phyloP scores from a whole-genome alignment of 2,329 filamentous ascomycete species.

The Sclerotinia trifoliorum region DNA sequence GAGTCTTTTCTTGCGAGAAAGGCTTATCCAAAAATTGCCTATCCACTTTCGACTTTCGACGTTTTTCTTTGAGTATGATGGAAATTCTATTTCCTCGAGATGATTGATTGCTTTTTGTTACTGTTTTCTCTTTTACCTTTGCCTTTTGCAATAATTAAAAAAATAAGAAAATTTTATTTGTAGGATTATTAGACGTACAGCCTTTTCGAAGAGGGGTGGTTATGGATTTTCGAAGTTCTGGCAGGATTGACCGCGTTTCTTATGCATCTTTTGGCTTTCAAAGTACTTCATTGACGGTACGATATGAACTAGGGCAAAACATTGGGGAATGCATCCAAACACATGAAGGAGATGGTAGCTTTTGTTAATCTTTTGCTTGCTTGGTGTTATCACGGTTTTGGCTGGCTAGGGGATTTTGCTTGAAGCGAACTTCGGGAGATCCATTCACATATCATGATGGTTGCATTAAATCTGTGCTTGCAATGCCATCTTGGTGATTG shows the following conservation, averaged over 20 bases:
- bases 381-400: background rate
- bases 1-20: slow-evolving; percentile 9
- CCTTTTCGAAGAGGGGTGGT: background rate
- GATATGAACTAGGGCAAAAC: too few relatives aligned
- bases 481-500: background rate
- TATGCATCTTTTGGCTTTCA: background rate
- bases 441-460: background rate
- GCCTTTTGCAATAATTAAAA: slow-evolving; percentile 5
- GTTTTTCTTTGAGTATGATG: slow-evolving; percentile 15
- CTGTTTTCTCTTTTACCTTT: background rate
- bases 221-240: background rate
- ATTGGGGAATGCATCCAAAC: background rate
- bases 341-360: background rate
- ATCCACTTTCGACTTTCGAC: slow-evolving; percentile 9
- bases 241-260: background rate
- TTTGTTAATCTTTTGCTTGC: background rate
- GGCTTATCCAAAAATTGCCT: slow-evolving; percentile 1
- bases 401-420: background rate
- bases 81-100: slow-evolving; percentile 11
- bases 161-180: background rate
- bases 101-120: slow-evolving; percentile 6
- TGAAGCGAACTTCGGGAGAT: background rate
- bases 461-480: background rate
- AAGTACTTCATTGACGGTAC: background rate
- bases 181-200: background rate